A percentile compares a stretch with the other conserved stretches of the same genome.
Evolutionary conservation across 768 basidiomycete genomes (phyloP).

Genomic region (Lyophyllum shimeji): DNA sequence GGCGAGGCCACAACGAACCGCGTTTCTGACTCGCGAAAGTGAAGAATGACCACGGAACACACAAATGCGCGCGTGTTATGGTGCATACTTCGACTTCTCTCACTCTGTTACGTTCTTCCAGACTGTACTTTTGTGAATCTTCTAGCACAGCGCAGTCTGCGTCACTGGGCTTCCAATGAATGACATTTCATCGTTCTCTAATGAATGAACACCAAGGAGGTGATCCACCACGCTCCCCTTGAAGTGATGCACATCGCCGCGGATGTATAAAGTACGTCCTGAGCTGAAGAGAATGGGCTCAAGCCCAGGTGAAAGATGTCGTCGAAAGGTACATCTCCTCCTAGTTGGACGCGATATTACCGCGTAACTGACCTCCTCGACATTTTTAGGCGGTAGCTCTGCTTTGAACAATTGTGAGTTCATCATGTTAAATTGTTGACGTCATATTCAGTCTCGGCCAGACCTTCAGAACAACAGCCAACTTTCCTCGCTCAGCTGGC

Average conservation of each 20-base stretch:
- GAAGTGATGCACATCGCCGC: neutral
- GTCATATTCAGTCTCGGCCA: constrained; percentile 21
- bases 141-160: constrained; percentile 7
- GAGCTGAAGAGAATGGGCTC: constrained; percentile 1
- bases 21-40: neutral
- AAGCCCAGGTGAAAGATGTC: constrained; percentile 16
- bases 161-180: constrained; percentile 13
- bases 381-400: constrained; percentile 26
- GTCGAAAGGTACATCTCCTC: constrained; percentile 17
- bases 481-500: constrained; percentile 52
- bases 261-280: constrained; percentile 15
- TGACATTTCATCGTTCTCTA: constrained; percentile 17
- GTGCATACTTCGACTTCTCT: constrained; percentile 3
- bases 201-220: constrained; percentile 19
- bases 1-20: neutral
- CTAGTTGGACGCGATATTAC: neutral
- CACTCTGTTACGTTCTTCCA: neutral
- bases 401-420: constrained; percentile 38
- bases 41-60: constrained; percentile 4
- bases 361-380: neutral
- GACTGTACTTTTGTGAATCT: neutral
- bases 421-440: neutral
- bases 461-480: constrained; percentile 53
- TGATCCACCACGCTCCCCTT: constrained; percentile 6
- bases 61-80: constrained; percentile 1